Conservation (phyloP, 208 protist genomes). For the Wallacemonas sp. region DNA sequence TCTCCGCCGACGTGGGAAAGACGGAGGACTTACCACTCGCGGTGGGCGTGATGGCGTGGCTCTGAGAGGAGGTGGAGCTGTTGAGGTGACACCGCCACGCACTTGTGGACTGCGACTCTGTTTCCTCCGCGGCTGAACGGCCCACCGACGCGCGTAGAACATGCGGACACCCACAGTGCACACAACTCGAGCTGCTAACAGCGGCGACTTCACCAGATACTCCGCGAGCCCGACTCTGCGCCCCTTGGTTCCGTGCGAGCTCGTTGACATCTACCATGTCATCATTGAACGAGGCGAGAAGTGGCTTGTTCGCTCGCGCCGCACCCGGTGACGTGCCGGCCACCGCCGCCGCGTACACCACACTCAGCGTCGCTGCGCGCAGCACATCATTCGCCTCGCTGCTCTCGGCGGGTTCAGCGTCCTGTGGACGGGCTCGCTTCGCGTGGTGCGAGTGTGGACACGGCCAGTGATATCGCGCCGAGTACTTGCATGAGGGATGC, state of each 20-base stretch:
- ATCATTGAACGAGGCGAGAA: neutral
- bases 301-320: no score
- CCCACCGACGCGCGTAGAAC: neutral
- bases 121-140: neutral
- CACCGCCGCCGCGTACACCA: neutral
- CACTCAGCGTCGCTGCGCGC: neutral
- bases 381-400: neutral
- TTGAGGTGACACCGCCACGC: neutral
- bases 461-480: constrained; percentile 47
- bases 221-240: neutral
- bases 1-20: neutral
- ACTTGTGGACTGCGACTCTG: neutral
- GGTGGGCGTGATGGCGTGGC: neutral
- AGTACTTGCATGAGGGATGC: constrained; percentile 34
- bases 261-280: neutral
- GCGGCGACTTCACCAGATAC: no score
- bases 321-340: no score
- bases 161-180: neutral
- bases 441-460: constrained; percentile 37
- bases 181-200: no score
- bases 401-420: constrained; percentile 10
- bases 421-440: neutral
- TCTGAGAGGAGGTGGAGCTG: neutral
- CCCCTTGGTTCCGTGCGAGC: neutral
- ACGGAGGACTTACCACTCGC: neutral